Evolutionary conservation across 1,284 basidiomycete species (phyloP).

Genomic region (Cryptococcus hybrid): DNA sequence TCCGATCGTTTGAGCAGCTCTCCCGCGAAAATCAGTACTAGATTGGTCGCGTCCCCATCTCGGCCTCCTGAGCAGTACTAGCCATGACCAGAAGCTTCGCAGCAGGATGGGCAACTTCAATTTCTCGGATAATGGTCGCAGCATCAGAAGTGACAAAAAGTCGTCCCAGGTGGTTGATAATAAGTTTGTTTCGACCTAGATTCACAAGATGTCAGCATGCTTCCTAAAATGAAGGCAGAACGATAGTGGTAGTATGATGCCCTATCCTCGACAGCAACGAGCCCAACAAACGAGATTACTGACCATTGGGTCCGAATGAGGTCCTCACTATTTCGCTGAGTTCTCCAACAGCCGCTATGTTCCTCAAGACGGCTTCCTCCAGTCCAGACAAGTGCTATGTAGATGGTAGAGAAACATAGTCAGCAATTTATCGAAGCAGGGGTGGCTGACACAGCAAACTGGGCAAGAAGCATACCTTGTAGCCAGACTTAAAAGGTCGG

Average conservation of each 20-base stretch:
- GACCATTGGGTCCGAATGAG: constrained; percentile 93
- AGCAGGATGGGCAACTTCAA: constrained; percentile 59
- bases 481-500: constrained; percentile 88
- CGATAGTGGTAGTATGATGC: constrained; percentile 6
- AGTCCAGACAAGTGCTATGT: constrained; percentile 78
- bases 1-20: constrained; percentile 95
- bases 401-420: constrained; percentile 9
- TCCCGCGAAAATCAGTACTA: constrained; percentile 92
- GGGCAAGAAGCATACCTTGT: constrained; percentile 64
- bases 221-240: neutral
- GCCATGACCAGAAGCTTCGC: constrained; percentile 98
- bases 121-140: constrained; percentile 94
- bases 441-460: neutral
- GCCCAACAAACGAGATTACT: constrained; percentile 35
- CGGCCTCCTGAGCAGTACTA: constrained; percentile 91
- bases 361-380: constrained; percentile 89
- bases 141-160: constrained; percentile 99
- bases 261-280: too few species aligned
- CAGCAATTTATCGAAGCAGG: neutral
- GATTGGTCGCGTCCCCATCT: constrained; percentile 81
- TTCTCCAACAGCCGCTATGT: constrained; percentile 93
- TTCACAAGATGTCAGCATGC: neutral
- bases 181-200: constrained; percentile 85
- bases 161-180: constrained; percentile 94
- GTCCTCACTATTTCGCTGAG: constrained; percentile 94